A percentile compares a stretch with the other conserved stretches of the same genome.
Conservation (phyloP, 345 rosid genomes). For the Ceriops decandra region DNA sequence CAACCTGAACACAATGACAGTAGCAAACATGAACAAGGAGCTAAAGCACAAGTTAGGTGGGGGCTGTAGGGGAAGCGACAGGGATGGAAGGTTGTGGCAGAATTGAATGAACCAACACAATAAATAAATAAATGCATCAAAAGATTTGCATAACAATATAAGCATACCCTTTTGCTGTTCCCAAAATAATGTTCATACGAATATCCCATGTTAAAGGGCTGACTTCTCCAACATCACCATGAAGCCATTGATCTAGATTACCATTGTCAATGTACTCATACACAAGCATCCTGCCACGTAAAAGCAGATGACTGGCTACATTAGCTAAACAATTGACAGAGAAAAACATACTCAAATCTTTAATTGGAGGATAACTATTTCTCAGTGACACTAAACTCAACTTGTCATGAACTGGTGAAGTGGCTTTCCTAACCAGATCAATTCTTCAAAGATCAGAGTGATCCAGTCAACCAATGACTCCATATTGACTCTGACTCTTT, state of each 20-base stretch:
- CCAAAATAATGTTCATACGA: slow-evolving; percentile 78
- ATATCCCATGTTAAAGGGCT: slow-evolving; percentile 91
- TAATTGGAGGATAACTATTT: background rate
- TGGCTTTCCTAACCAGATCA: too few species aligned
- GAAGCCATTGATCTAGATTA: slow-evolving; percentile 95
- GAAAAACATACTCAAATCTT: slow-evolving; percentile 2
- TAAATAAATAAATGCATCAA: background rate
- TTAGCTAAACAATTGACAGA: background rate
- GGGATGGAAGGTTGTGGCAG: background rate
- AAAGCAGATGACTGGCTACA: slow-evolving; percentile 16
- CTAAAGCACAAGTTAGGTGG: too few species aligned
- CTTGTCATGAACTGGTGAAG: too few species aligned
- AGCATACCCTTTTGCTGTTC: slow-evolving; percentile 86
- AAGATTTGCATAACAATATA: background rate
- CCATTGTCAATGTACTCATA: slow-evolving; percentile 90
- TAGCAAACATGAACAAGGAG: background rate
- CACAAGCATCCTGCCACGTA: slow-evolving; percentile 76
- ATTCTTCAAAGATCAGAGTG: too few species aligned
- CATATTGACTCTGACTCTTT: too few species aligned
- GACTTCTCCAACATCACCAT: slow-evolving; percentile 82
- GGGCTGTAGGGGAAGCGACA: too few species aligned
- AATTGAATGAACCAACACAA: background rate
- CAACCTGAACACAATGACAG: slow-evolving; percentile 41
- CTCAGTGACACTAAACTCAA: background rate
- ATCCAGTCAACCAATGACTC: too few species aligned